A percentile compares a stretch with the other conserved stretches of the same genome.
Evolutionary conservation across 257 asterid species (phyloP).

Genomic region (Scutellaria galericulata): DNA sequence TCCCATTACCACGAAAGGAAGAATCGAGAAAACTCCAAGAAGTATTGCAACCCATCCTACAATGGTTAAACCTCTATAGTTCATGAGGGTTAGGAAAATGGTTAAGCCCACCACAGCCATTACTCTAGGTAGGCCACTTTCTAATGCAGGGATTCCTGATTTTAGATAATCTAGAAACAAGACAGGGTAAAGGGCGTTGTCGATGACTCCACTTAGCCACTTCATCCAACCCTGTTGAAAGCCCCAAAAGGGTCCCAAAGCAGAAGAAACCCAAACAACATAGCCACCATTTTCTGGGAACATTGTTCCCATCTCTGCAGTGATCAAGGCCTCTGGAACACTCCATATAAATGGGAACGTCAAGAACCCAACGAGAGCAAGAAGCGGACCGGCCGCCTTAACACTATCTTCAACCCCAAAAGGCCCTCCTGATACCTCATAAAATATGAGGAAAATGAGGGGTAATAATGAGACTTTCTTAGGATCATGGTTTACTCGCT

Average conservation of each 20-base stretch:
- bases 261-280: conserved; percentile 78
- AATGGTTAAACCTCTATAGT: conserved; percentile 67
- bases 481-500: conserved; percentile 34
- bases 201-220: conserved; percentile 77
- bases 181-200: conserved; percentile 69
- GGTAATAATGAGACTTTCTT: conserved; percentile 57
- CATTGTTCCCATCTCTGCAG: conserved; percentile 81
- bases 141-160: conserved; percentile 66
- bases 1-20: conserved; percentile 74
- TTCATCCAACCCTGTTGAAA: conserved; percentile 83
- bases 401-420: conserved; percentile 76
- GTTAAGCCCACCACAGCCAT: conserved; percentile 56
- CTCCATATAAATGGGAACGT: conserved; percentile 74
- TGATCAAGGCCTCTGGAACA: conserved; percentile 73
- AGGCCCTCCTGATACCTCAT: conserved; percentile 78
- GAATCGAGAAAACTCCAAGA: conserved; percentile 63
- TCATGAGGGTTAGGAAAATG: conserved; percentile 52
- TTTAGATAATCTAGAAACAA: conserved; percentile 70
- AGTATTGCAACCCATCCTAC: conserved; percentile 73
- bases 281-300: conserved; percentile 80
- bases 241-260: conserved; percentile 75
- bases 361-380: conserved; percentile 64
- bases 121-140: conserved; percentile 60
- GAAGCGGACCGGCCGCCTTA: conserved; percentile 70
- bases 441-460: conserved; percentile 64